These are phyloP conservation scores for Phyllosticta citriasiana DNA, from an alignment of 2,329 filamentous ascomycete species.

Conservation along the genomic window DNA sequence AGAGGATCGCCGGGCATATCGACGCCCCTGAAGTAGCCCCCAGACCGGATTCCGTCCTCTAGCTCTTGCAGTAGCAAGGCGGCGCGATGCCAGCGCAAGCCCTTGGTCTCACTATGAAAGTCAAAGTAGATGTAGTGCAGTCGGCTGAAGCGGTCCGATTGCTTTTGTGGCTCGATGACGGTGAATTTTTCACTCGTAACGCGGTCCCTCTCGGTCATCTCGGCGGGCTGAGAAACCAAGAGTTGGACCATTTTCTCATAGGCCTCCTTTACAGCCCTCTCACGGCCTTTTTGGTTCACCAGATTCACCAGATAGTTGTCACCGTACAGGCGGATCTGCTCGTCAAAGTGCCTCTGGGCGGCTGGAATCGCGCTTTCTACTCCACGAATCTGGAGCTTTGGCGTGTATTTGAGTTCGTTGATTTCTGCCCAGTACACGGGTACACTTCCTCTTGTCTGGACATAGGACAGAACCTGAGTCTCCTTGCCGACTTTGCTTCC, in stretches of 20 bases:
- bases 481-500: slow-evolving; percentile 55
- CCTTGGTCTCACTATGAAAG: slow-evolving; percentile 96
- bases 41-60: slow-evolving; percentile 61
- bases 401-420: slow-evolving; percentile 85
- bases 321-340: slow-evolving; percentile 88
- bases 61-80: slow-evolving; percentile 78
- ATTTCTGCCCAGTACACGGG: slow-evolving; percentile 95
- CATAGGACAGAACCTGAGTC: slow-evolving; percentile 83
- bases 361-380: slow-evolving; percentile 72
- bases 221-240: slow-evolving; percentile 58
- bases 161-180: slow-evolving; percentile 55
- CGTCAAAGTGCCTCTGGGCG: slow-evolving; percentile 77
- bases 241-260: slow-evolving; percentile 84
- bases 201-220: slow-evolving; percentile 55
- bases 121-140: slow-evolving; percentile 98
- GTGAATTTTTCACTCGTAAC: slow-evolving; percentile 71
- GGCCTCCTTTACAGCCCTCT: slow-evolving; percentile 79
- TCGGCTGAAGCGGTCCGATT: slow-evolving; percentile 61
- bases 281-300: slow-evolving; percentile 91
- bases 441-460: slow-evolving; percentile 92
- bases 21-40: slow-evolving; percentile 87
- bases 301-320: slow-evolving; percentile 97
- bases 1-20: slow-evolving; percentile 66
- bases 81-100: slow-evolving; percentile 84
- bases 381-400: slow-evolving; percentile 77